phyloP scores from a whole-genome alignment of 1,284 basidiomycete species.

The Sanghuangporus sanghuang region DNA sequence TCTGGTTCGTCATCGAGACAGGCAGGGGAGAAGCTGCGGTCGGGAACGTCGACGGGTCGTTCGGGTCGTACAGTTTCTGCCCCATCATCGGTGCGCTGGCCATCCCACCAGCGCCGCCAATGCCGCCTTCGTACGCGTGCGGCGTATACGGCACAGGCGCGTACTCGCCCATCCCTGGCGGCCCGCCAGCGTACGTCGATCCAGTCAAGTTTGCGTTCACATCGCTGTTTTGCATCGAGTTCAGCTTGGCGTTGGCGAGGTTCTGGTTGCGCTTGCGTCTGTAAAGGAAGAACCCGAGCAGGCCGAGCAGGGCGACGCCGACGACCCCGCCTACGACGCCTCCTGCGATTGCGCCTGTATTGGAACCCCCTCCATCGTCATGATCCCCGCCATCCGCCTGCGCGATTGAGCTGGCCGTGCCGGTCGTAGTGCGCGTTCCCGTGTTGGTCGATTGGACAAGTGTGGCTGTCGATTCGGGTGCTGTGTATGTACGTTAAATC shows the following conservation, averaged over 20 bases:
- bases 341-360: conserved; percentile 44
- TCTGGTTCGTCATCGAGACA: not conserved
- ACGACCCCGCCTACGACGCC: conserved; percentile 43
- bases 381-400: not conserved
- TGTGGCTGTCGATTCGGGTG: conserved; percentile 16
- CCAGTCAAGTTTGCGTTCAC: not conserved
- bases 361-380: conserved; percentile 15
- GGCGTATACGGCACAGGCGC: conserved; percentile 1
- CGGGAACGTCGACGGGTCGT: conserved; percentile 18
- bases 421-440: not conserved
- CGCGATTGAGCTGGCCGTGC: not conserved
- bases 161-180: not conserved
- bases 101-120: not conserved
- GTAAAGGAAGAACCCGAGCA: conserved; percentile 28
- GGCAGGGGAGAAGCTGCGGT: not conserved
- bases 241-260: not conserved
- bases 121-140: not conserved
- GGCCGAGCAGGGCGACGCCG: conserved; percentile 26
- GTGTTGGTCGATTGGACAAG: conserved; percentile 9
- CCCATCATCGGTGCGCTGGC: not conserved
- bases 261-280: conserved; percentile 2
- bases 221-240: not conserved
- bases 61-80: conserved; percentile 11
- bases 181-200: not conserved
- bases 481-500: not conserved